These are phyloP conservation scores for Garcia nutans DNA, from an alignment of 345 rosid species.

Conservation along the genomic window DNA sequence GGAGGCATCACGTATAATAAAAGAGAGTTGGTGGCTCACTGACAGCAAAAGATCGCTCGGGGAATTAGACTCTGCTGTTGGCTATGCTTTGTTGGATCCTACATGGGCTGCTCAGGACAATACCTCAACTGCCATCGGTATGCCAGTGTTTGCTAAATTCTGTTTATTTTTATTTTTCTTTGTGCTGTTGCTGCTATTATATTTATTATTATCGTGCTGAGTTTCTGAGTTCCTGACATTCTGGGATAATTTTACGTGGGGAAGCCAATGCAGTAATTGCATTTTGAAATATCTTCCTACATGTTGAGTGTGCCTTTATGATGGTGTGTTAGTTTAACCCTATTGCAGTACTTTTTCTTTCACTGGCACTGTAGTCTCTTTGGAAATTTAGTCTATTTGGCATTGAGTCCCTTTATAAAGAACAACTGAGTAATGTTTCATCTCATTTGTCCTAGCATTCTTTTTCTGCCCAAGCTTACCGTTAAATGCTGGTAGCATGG, in stretches of 20 bases:
- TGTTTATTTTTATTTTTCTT: neutral
- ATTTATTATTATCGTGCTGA: neutral
- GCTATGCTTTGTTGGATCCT: conserved; percentile 95
- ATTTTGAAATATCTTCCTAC: no score
- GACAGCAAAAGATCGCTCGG: conserved; percentile 74
- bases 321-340: neutral
- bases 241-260: neutral
- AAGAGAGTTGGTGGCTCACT: conserved; percentile 95
- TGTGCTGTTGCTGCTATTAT: neutral
- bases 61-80: conserved; percentile 86
- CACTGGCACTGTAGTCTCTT: neutral
- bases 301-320: neutral
- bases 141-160: neutral
- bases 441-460: neutral
- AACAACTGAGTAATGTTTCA: neutral
- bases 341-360: neutral
- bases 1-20: conserved; percentile 77
- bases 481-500: no score
- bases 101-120: conserved; percentile 99
- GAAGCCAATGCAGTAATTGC: neutral
- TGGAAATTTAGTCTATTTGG: neutral
- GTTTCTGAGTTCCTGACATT: no score
- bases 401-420: no score
- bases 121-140: conserved; percentile 96
- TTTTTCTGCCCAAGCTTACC: neutral